These are phyloP conservation scores for Phialocephala subalpina DNA, from an alignment of 2,329 filamentous ascomycete genomes.

Conservation along the genomic window DNA sequence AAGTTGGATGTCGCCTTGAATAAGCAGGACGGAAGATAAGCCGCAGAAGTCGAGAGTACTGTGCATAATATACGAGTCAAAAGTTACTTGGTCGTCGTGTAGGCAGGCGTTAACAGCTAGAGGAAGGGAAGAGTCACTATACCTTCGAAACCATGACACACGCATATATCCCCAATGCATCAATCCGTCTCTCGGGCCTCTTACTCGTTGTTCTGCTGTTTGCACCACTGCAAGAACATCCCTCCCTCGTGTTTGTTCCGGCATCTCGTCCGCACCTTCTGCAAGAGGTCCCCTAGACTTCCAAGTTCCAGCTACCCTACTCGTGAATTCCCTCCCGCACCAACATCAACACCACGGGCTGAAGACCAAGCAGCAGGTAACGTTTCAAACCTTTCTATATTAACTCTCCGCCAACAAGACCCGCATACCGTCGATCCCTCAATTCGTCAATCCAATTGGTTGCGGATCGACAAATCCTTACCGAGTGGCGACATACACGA, in stretches of 20 bases:
- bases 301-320: no score
- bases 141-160: not conserved
- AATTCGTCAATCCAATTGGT: not conserved
- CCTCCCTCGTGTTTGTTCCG: no score
- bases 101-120: no score
- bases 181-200: not conserved
- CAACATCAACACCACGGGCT: not conserved
- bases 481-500: not conserved
- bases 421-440: not conserved
- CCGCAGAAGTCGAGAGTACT: not conserved
- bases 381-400: conserved; percentile 1
- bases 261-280: not conserved
- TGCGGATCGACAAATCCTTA: not conserved
- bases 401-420: not conserved
- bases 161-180: not conserved
- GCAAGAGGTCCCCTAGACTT: no score
- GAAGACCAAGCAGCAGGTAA: not conserved
- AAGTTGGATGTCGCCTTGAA: not conserved
- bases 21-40: not conserved
- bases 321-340: not conserved
- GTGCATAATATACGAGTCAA: not conserved
- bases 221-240: not conserved
- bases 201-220: not conserved
- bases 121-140: no score
- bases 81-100: not conserved